These are phyloP conservation scores for Botryosphaeria dothidea DNA, from an alignment of 2,329 filamentous ascomycete genomes.

Conservation along the genomic window DNA sequence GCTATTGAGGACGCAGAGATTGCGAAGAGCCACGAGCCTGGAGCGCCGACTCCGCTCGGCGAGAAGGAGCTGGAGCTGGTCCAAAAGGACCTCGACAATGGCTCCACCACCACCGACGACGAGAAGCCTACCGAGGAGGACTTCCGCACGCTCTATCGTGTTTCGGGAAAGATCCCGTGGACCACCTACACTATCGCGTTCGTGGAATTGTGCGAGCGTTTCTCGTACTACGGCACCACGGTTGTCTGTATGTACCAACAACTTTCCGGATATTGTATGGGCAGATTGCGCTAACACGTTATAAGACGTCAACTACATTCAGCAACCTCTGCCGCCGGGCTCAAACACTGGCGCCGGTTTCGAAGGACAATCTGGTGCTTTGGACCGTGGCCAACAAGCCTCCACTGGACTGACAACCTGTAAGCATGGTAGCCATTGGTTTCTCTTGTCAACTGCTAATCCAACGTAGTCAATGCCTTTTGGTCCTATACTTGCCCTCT, in stretches of 20 bases:
- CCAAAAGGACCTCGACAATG: constrained; percentile 25
- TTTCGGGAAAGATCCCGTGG: constrained; percentile 66
- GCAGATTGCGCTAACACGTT: neutral
- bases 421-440: constrained; percentile 13
- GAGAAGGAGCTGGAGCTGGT: constrained; percentile 35
- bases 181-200: constrained; percentile 69
- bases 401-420: constrained; percentile 38
- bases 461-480: constrained; percentile 36
- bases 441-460: neutral
- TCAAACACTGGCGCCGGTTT: constrained; percentile 30
- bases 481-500: constrained; percentile 45
- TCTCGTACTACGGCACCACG: constrained; percentile 74
- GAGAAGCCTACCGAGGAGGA: constrained; percentile 62
- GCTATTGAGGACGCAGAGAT: constrained; percentile 26
- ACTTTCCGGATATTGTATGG: neutral
- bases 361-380: constrained; percentile 36
- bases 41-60: constrained; percentile 32
- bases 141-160: constrained; percentile 59
- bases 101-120: constrained; percentile 26
- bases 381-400: constrained; percentile 39
- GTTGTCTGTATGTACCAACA: constrained; percentile 57
- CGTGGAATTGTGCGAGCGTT: constrained; percentile 74
- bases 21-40: constrained; percentile 38
- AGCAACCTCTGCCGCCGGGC: constrained; percentile 37
- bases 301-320: constrained; percentile 44